Evolutionary conservation across 108 stramenopile species (phyloP).

Genomic region (Pseudonitzschia multiseries): DNA sequence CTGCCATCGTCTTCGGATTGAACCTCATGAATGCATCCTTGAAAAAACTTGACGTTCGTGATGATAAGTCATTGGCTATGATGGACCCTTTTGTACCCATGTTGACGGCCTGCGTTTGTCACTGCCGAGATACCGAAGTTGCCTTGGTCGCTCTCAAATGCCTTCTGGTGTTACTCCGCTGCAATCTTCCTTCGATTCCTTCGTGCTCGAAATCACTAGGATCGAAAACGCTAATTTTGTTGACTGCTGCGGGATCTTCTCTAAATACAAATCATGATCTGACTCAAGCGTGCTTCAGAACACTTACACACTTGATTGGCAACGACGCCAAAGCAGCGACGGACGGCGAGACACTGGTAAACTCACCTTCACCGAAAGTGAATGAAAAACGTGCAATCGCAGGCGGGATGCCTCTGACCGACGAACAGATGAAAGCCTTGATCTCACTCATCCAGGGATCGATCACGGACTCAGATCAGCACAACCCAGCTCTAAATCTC

Average conservation of each 20-base stretch:
- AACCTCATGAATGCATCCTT: slow-evolving; percentile 73
- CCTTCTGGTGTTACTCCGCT: slow-evolving; percentile 68
- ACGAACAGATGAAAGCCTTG: slow-evolving; percentile 81
- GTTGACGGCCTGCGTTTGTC: slow-evolving; percentile 72
- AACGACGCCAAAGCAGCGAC: not conserved
- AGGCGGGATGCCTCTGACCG: slow-evolving; percentile 41
- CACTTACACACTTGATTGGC: slow-evolving; percentile 75
- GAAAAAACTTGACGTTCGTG: slow-evolving; percentile 61
- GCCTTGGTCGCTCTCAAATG: slow-evolving; percentile 81
- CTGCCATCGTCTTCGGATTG: slow-evolving; percentile 86
- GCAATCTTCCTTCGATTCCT: slow-evolving; percentile 79
- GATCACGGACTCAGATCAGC: slow-evolving; percentile 70
- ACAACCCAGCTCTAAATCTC: slow-evolving; percentile 77
- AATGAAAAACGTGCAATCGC: slow-evolving; percentile 8
- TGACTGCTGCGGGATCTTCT: slow-evolving; percentile 59
- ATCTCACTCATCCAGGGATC: slow-evolving; percentile 60
- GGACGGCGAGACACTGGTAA: not conserved
- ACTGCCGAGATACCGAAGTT: slow-evolving; percentile 70
- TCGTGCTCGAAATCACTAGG: slow-evolving; percentile 64
- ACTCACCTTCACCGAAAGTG: slow-evolving; percentile 11
- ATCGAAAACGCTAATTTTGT: slow-evolving; percentile 64
- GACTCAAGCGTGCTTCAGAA: slow-evolving; percentile 86
- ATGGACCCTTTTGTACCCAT: slow-evolving; percentile 85
- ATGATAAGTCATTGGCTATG: slow-evolving; percentile 53
- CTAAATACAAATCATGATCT: slow-evolving; percentile 76